Evolutionary conservation across 352 stramenopile species (phyloP).

Genomic region (Phytophthora pisi): DNA sequence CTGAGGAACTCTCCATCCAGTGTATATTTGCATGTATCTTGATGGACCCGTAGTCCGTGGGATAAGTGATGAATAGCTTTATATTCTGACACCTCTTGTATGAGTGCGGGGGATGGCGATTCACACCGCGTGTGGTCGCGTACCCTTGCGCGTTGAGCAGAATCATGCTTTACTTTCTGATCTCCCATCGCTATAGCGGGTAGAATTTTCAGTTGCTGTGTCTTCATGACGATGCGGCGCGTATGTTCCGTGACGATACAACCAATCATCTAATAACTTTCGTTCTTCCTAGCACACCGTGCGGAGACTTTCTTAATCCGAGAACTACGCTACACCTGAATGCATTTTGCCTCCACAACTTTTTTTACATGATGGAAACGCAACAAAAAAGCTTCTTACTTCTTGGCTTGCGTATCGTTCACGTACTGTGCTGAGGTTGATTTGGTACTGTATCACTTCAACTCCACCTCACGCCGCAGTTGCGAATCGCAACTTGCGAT

Average conservation of each 20-base stretch:
- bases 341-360: background rate
- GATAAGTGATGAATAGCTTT: constrained; percentile 89
- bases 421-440: too few relatives aligned
- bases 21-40: constrained; percentile 19
- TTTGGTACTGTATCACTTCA: too few relatives aligned
- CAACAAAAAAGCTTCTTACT: too few relatives aligned
- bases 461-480: too few relatives aligned
- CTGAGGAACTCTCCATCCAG: constrained; percentile 67
- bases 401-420: too few relatives aligned
- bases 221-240: background rate
- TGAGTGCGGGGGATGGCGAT: constrained; percentile 65
- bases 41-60: constrained; percentile 6
- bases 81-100: constrained; percentile 93
- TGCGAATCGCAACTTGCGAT: too few relatives aligned
- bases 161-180: constrained; percentile 81
- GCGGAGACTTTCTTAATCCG: constrained; percentile 64
- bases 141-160: constrained; percentile 73
- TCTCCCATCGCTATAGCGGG: constrained; percentile 26
- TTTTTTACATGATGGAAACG: too few relatives aligned
- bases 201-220: background rate
- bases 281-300: constrained; percentile 84
- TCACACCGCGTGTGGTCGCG: constrained; percentile 64
- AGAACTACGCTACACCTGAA: constrained; percentile 41
- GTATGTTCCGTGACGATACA: constrained; percentile 77
- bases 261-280: constrained; percentile 87